A percentile compares a stretch with the other conserved stretches of the same genome.
These are phyloP conservation scores for Paratinospora sagittata DNA, from an alignment of 164 flowering plant genomes.

Conservation along the genomic window DNA sequence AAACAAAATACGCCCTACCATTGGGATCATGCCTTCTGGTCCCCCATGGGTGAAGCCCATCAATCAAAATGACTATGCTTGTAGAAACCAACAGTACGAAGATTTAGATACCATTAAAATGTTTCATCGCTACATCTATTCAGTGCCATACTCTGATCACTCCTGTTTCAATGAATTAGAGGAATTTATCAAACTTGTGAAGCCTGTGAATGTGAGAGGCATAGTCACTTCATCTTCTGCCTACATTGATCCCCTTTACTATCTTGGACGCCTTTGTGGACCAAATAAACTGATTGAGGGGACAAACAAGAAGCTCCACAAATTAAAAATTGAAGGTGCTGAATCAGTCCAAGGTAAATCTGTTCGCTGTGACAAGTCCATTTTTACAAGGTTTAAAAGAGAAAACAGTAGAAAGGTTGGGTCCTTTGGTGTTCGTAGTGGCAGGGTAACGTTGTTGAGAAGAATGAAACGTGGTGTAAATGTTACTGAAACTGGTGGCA, in stretches of 20 bases:
- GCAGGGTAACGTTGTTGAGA: constrained; percentile 43
- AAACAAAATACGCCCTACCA: constrained; percentile 60
- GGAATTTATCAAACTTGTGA: constrained; percentile 56
- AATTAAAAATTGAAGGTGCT: constrained; percentile 17
- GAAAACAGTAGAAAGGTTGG: constrained; percentile 17
- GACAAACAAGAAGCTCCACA: constrained; percentile 18
- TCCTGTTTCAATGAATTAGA: constrained; percentile 65
- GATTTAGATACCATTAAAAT: constrained; percentile 20
- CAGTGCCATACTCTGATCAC: constrained; percentile 79
- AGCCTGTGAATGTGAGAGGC: constrained; percentile 57
- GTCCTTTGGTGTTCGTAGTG: constrained; percentile 19
- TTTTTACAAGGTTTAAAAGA: constrained; percentile 16
- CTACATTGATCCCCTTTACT: constrained; percentile 55
- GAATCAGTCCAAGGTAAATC: constrained; percentile 18
- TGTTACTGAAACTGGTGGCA: constrained; percentile 26
- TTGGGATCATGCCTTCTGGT: constrained; percentile 93
- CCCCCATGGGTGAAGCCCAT: constrained; percentile 60
- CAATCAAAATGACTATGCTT: constrained; percentile 24
- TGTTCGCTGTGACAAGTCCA: constrained; percentile 8
- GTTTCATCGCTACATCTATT: constrained; percentile 44
- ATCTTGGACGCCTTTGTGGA: constrained; percentile 48
- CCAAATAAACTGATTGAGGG: constrained; percentile 22
- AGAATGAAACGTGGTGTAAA: constrained; percentile 49
- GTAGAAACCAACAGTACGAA: constrained; percentile 13
- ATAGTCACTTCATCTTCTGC: constrained; percentile 64